These are phyloP conservation scores for Arthromyces matolae DNA, from an alignment of 768 basidiomycete genomes.

Conservation along the genomic window DNA sequence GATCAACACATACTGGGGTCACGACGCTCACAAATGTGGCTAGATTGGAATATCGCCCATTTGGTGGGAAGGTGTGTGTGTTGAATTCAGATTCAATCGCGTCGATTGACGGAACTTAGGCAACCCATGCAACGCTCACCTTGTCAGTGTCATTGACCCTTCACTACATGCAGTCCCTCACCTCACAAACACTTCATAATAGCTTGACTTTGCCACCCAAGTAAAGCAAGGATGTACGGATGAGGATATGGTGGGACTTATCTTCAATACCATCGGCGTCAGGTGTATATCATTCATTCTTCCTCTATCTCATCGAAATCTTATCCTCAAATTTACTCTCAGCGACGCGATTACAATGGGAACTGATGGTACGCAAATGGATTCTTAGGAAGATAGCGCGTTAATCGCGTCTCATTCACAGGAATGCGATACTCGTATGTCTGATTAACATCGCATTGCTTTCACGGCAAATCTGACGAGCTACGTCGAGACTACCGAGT, in stretches of 20 bases:
- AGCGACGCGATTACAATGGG: conserved; percentile 91
- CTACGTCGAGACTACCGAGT: conserved; percentile 60
- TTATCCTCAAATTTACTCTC: not conserved
- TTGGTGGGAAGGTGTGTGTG: conserved; percentile 82
- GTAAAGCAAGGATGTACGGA: conserved; percentile 81
- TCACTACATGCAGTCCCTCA: no score
- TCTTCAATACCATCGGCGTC: conserved; percentile 83
- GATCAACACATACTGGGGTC: not conserved
- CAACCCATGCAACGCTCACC: conserved; percentile 83
- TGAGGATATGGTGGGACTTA: conserved; percentile 77
- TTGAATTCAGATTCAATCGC: not conserved
- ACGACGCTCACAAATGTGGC: conserved; percentile 5
- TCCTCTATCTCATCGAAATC: not conserved
- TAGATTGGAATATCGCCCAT: conserved; percentile 86
- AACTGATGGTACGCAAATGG: conserved; percentile 58
- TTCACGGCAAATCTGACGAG: not conserved
- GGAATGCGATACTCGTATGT: conserved; percentile 87
- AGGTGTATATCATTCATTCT: conserved; percentile 43
- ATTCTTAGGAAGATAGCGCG: not conserved
- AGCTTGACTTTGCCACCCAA: conserved; percentile 77
- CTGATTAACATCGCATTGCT: no score
- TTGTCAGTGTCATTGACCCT: conserved; percentile 45
- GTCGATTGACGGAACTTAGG: conserved; percentile 35
- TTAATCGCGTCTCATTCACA: conserved; percentile 22
- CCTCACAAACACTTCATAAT: not conserved